Evolutionary conservation across 2,329 filamentous ascomycete species (phyloP), one percentile per base, ranked within the genome.

Genomic region (Blumeriella jaapii): DNA sequence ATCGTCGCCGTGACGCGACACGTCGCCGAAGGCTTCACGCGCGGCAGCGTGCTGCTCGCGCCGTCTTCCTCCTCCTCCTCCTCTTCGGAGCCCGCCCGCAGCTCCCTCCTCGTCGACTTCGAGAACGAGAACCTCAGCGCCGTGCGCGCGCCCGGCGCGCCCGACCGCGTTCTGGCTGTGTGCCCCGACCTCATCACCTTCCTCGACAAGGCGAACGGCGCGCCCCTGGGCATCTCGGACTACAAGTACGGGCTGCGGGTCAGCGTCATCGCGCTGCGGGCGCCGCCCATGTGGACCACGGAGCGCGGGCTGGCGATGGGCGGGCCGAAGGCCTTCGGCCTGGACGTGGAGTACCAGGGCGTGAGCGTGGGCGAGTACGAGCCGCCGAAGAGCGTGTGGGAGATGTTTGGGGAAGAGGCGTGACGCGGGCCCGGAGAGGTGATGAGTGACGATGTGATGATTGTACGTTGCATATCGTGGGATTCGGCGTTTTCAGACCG

Each of bases 241-340:
- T 52, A 68, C 18, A 58, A 67, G 7, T 72, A 70, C 35, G 68
- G 68, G 0, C 44, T 71, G 2, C 55, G 60, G 3, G 67, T 71
- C 0, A 63, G 52, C 19, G 67, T 71, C 1, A 63, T 71, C 39
- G 67, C 59, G 0, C 53, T 71, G 19, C 57, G 65, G 2, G 62
- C 64, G 1, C 64, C 67, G 38, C 64, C 66, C 0, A 44, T 68
- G 8, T 72, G 68, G 68, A 67, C 44, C 5, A 57, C 53, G 5
- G 40, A 55, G 31, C 46, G 52, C 31, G 61, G 60, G 0, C 41
- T 65, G 37, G 51, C 55, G 23, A 48, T 63, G 33, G 61, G 61
- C 23, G 61, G 61, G 0, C 62, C 61, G 2, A 47, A 50, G 36
- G 59, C 53, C 8, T 64, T 64, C 50, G 57, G 54, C 29, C 44